phyloP scores from a whole-genome alignment of 2,329 filamentous ascomycete genomes.

The Ilyonectria robusta region DNA sequence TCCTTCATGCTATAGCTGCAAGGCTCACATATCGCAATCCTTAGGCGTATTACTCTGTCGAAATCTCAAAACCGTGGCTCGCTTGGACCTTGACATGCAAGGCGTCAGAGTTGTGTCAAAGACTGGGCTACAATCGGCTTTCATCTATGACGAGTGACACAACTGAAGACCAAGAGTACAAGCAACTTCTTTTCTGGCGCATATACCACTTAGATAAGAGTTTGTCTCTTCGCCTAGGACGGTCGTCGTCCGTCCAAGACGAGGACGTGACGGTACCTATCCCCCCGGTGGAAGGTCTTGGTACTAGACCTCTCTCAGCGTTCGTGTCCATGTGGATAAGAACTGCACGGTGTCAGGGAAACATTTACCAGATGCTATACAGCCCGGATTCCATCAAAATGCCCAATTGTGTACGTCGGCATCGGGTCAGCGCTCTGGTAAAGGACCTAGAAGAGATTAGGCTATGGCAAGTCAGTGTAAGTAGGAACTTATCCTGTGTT shows the following conservation, averaged over 20 bases:
- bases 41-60: conserved; percentile 50
- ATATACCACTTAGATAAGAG: conserved; percentile 70
- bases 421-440: conserved; percentile 51
- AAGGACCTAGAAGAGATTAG: conserved; percentile 50
- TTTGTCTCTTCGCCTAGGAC: conserved; percentile 68
- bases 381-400: conserved; percentile 57
- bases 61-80: conserved; percentile 52
- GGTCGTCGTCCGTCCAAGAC: conserved; percentile 67
- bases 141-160: conserved; percentile 33
- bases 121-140: conserved; percentile 49
- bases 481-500: conserved; percentile 7
- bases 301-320: conserved; percentile 42
- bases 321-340: conserved; percentile 64
- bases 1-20: too few species aligned
- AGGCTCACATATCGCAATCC: too few species aligned
- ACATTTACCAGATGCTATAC: conserved; percentile 70
- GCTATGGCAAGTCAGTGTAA: conserved; percentile 35
- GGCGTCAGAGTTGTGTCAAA: conserved; percentile 52
- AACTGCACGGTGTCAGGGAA: conserved; percentile 66
- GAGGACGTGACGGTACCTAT: conserved; percentile 66
- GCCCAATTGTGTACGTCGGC: conserved; percentile 49
- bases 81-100: conserved; percentile 50
- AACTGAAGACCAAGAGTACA: conserved; percentile 32
- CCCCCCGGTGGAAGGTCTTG: conserved; percentile 50
- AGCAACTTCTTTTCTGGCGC: conserved; percentile 67